These are phyloP conservation scores for Peterozyma xylosa DNA, from an alignment of 805 yeast genomes.

Conservation along the genomic window DNA sequence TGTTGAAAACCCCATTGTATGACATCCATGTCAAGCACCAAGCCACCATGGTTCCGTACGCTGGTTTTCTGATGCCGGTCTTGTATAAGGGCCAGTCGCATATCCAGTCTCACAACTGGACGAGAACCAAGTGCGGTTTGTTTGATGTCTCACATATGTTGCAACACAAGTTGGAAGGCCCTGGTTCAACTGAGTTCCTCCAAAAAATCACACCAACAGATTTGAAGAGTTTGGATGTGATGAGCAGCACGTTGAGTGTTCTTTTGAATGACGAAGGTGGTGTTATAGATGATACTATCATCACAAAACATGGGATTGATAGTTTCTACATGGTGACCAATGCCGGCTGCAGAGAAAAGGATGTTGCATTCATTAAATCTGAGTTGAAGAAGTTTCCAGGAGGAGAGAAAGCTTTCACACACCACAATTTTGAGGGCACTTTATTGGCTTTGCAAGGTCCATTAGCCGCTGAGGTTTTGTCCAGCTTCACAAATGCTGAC, in stretches of 20 bases:
- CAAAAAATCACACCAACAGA: constrained; percentile 88
- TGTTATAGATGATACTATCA: constrained; percentile 88
- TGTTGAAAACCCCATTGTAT: constrained; percentile 67
- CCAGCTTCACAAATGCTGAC: constrained; percentile 52
- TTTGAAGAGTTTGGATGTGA: constrained; percentile 44
- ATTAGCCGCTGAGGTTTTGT: constrained; percentile 57
- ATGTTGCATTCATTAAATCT: constrained; percentile 50
- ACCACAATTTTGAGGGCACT: constrained; percentile 56
- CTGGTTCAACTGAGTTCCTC: constrained; percentile 57
- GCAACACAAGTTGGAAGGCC: constrained; percentile 75
- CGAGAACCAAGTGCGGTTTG: constrained; percentile 76
- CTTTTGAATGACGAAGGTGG: constrained; percentile 68
- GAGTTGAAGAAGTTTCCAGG: constrained; percentile 33
- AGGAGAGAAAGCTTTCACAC: constrained; percentile 21
- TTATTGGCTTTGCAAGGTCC: constrained; percentile 94
- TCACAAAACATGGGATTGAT: constrained; percentile 75
- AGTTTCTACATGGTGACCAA: constrained; percentile 84
- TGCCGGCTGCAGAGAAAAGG: constrained; percentile 90
- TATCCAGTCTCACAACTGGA: constrained; percentile 93
- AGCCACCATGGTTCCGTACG: constrained; percentile 92
- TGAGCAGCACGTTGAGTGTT: constrained; percentile 70
- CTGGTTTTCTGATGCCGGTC: constrained; percentile 96
- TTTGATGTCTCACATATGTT: constrained; percentile 98
- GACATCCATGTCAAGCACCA: constrained; percentile 72
- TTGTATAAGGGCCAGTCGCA: constrained; percentile 79